Base-by-base conservation (phyloP, 2,329 filamentous ascomycete genomes). In the Fusarium sarcochroum region DNA sequence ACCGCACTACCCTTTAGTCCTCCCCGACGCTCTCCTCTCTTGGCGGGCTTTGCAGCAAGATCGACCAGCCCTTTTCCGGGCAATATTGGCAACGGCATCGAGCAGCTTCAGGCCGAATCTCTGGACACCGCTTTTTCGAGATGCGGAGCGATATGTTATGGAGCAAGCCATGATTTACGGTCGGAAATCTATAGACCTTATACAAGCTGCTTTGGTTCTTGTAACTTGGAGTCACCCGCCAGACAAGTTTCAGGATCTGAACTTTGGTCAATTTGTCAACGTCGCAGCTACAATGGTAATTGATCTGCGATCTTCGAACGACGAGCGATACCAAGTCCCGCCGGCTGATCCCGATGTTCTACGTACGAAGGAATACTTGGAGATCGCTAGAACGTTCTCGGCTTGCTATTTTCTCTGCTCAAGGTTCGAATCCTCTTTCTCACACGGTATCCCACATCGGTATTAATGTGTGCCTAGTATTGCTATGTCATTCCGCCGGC, bases 261-360 rank as follows among this genome's bases (percentile, higher is more conserved):
- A 65, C n/a, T 70, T 71, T 35, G 56, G 57, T 32, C 68, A 70
- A 20, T 60, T 53, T 25, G 42, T 47, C 18, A 61, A 70, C 13
- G 55, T 71, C 56, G 68, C 68, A 8, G 63, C 63, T 4, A 61
- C 66, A 3, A 60, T 71, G 46, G 63, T 63, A 0, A 53, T 70
- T n/a, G 68, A 71, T 17, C 35, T 71, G 8, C 40, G 35, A 5
- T 71, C 60, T 3, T 68, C 66, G 0, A 71, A 68, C 14, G 68
- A 70, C 5, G 25, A 52, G 7, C 27, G 32, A 5, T 63, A 63
- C 45, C 37, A 50, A 11, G 46, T 68, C 2, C 47, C 56, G 1
- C 18, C 45, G 1, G 17, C 25, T 11, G 34, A 38, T 18, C 25
- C 17, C 1, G 38, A 18, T 6, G 17, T 30, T 18, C 13, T 40